Evolutionary conservation across 768 basidiomycete species (phyloP), one percentile per base, ranked within the genome.

Genomic region (Tricholoma matsutake): DNA sequence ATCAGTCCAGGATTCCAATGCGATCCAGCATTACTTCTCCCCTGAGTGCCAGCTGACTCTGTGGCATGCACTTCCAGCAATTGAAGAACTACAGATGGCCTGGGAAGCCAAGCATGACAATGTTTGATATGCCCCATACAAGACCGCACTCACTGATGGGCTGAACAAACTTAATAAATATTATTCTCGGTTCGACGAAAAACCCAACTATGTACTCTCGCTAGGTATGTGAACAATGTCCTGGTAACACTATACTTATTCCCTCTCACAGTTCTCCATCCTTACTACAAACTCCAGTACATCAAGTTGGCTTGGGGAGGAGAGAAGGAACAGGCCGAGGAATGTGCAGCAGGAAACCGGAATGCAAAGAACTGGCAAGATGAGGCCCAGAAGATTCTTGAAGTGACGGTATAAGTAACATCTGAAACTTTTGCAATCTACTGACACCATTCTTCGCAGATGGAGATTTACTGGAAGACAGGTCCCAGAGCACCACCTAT

Each of bases 161-260:
- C 59, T 71, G 3, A 49, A 49, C 0, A 76, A 74, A 59, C 43
- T 76, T 1, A 31, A 29, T 9, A 68, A 68, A 51, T 72, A 68
- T 41, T 71, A 69, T 61, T 43, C 37, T 32, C 56, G 55, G 28
- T 64, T 66, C 29, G 68, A 70, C 18, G 43, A 61, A 4, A 68
- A 69, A 35, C 63, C 58, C 5, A 29, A 29, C 4, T 67, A 61
- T 58, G 57, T 75, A 3, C 66, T 75, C 1, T 60, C 69, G 1
- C 61, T 76, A 0, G 55, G 45, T 47, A 47, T 20, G 45, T 47
- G 18, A 20, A 20, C 8, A 20, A 47, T 47, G 2, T 47, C 45
- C 8, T 3, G 7, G 1, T 22, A 47, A 47, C 8, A 9, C 11
- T 3, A 22, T 22, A 22, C 5, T 22, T 47, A 4, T 47, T 47